Evolutionary conservation across 2,329 filamentous ascomycete species (phyloP).

Genomic region (Lasiodiplodia sp.): DNA sequence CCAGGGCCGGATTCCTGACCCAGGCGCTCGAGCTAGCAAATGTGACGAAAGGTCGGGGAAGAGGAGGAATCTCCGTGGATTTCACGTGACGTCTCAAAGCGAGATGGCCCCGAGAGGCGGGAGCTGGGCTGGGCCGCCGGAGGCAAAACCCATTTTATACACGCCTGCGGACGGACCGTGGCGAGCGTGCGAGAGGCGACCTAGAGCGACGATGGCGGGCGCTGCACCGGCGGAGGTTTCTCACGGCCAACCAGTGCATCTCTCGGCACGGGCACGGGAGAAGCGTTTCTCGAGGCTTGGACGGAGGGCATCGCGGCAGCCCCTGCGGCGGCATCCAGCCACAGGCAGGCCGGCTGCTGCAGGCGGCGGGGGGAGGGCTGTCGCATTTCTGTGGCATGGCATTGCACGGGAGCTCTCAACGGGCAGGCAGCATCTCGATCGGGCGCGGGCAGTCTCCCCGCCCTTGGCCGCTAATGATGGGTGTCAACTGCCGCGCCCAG

Average conservation of each 20-base stretch:
- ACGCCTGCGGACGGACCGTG: not conserved
- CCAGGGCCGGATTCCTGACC: conserved; percentile 2
- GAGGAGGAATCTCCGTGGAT: conserved; percentile 26
- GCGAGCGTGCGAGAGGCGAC: conserved; percentile 6
- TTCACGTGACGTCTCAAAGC: conserved; percentile 19
- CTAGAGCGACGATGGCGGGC: conserved; percentile 6
- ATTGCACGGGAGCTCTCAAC: conserved; percentile 15
- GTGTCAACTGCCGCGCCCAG: conserved; percentile 20
- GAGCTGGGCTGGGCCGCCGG: not conserved
- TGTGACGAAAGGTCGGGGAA: conserved; percentile 29
- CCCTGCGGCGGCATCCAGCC: conserved; percentile 24
- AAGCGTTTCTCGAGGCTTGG: conserved; percentile 17
- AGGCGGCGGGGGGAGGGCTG: conserved; percentile 8
- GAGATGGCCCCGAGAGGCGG: conserved; percentile 2
- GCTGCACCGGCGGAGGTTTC: conserved; percentile 21
- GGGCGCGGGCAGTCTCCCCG: conserved; percentile 18
- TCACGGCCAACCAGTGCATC: conserved; percentile 16
- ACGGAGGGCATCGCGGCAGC: conserved; percentile 2
- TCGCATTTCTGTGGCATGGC: conserved; percentile 19
- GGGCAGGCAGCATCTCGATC: conserved; percentile 25
- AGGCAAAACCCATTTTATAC: conserved; percentile 1
- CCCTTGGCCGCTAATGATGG: conserved; percentile 13
- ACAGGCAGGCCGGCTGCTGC: conserved; percentile 13
- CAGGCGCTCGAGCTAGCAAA: conserved; percentile 19
- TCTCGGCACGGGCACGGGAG: conserved; percentile 20